Base-by-base conservation (phyloP, 768 basidiomycete genomes). In the Leccinum boreale region DNA sequence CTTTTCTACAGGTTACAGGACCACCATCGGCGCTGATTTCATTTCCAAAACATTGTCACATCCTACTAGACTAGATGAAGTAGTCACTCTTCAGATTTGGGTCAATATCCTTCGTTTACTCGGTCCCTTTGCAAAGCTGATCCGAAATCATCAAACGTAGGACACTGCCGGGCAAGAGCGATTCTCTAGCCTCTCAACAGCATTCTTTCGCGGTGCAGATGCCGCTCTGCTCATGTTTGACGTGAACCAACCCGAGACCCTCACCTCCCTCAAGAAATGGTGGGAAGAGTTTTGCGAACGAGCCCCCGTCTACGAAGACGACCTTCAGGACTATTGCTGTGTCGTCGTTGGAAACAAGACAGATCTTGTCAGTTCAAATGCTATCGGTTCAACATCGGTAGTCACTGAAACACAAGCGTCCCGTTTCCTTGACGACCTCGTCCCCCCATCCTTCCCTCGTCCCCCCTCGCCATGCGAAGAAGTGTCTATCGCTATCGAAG, bases 1-100 rank as follows among this genome's bases (percentile, higher is more conserved):
- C 12, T 94, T 93, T 71, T 85, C 87, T 4, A 82, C 81, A 3
- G 84, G 85, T 10, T 94, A 94, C 70, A 78, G 89, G 50, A 87
- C 92, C 1, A 94, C 92, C 3, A 93, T 95, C 44, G 92, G 92
- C 19, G 85, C 88, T n/a, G 92, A 94, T 73, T 94, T 94, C 57
- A 89, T 92, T 51, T 81, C 85, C 0, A 92, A 92, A 70, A 83
- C 82, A 0, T 65, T 93, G 11, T 82, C 85, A 0, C 83, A 90
- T 65, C 82, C 85, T 45, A 78, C 65, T 4, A 74, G 77, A 15
- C 75, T 79, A 44, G 81, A 76, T 6, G 81, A 89, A 62, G 71
- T 76, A 1, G 79, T 93, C 9, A 82, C 82, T 9, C 74, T 94
- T 57, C 87, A 90, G 70, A 89, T 85, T 36, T 86, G 84, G 84